A percentile compares a stretch with the other conserved stretches of the same genome.
Conservation (phyloP, 108 stramenopile genomes). For the Cylindrotheca fusiformis region DNA sequence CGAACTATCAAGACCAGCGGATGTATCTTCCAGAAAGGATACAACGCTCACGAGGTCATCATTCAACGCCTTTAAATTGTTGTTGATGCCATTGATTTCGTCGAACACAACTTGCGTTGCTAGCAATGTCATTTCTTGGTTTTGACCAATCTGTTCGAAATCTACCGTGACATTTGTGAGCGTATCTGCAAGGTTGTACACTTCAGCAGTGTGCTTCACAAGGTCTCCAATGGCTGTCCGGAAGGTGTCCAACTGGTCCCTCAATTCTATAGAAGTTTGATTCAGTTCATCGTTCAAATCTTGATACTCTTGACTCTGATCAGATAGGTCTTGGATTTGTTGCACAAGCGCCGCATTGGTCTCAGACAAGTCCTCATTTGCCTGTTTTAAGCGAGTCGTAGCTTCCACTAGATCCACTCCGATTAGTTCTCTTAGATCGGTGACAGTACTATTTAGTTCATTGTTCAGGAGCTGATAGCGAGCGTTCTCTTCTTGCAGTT, state of each 20-base stretch:
- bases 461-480: constrained; percentile 23
- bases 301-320: constrained; percentile 15
- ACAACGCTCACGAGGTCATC: constrained; percentile 15
- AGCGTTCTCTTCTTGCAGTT: constrained; percentile 21
- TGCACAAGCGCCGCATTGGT: constrained; percentile 13
- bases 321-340: constrained; percentile 13
- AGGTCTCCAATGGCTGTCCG: constrained; percentile 11
- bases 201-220: constrained; percentile 10
- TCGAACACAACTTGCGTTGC: constrained; percentile 3
- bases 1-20: constrained; percentile 9
- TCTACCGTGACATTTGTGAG: constrained; percentile 2
- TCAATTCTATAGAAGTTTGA: constrained; percentile 5
- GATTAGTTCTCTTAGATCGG: constrained; percentile 16
- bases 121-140: constrained; percentile 13
- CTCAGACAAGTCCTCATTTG: constrained; percentile 13
- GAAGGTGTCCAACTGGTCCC: constrained; percentile 13
- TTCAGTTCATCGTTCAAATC: constrained; percentile 24
- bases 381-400: constrained; percentile 6
- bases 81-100: constrained; percentile 15
- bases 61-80: constrained; percentile 20
- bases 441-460: constrained; percentile 17
- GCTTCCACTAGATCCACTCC: constrained; percentile 20
- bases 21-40: constrained; percentile 35
- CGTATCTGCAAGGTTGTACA: constrained; percentile 17
- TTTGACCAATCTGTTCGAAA: constrained; percentile 2